Conservation (phyloP, 2,329 filamentous ascomycete genomes). For the Stachybotrys chartarum region DNA sequence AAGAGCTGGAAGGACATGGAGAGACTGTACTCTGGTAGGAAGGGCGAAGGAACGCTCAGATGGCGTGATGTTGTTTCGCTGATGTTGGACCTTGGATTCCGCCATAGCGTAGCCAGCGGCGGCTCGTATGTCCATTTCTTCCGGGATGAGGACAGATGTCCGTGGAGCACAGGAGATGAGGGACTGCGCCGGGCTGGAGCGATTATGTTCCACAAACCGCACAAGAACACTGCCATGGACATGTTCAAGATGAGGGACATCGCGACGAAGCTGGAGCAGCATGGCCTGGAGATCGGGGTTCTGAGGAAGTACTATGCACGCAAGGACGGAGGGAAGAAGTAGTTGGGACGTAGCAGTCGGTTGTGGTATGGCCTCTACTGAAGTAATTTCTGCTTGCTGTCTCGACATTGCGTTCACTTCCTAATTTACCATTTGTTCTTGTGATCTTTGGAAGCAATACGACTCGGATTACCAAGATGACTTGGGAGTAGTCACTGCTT, state of each 20-base stretch:
- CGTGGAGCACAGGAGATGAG: not conserved
- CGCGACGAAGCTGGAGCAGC: not conserved
- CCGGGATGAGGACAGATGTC: not conserved
- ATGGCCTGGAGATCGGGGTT: not conserved
- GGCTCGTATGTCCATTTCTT: not conserved
- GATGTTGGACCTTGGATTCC: not conserved
- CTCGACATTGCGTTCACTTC: too few relatives aligned
- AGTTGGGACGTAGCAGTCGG: too few relatives aligned
- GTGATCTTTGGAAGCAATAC: too few relatives aligned
- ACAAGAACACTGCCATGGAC: not conserved
- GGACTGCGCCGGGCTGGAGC: not conserved
- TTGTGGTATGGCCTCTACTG: too few relatives aligned
- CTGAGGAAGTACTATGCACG: not conserved
- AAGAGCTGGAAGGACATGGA: too few relatives aligned
- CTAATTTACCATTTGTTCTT: too few relatives aligned
- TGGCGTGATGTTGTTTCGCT: not conserved
- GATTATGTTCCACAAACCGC: not conserved
- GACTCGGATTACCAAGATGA: too few relatives aligned
- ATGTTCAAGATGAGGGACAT: not conserved
- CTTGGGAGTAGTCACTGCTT: too few relatives aligned
- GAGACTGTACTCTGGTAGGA: not conserved
- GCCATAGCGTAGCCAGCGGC: not conserved
- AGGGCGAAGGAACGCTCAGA: not conserved
- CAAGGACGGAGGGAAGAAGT: not conserved
- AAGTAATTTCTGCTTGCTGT: too few relatives aligned